These are phyloP conservation scores for Craspedostauros australis DNA, from an alignment of 108 stramenopile genomes.

Conservation along the genomic window DNA sequence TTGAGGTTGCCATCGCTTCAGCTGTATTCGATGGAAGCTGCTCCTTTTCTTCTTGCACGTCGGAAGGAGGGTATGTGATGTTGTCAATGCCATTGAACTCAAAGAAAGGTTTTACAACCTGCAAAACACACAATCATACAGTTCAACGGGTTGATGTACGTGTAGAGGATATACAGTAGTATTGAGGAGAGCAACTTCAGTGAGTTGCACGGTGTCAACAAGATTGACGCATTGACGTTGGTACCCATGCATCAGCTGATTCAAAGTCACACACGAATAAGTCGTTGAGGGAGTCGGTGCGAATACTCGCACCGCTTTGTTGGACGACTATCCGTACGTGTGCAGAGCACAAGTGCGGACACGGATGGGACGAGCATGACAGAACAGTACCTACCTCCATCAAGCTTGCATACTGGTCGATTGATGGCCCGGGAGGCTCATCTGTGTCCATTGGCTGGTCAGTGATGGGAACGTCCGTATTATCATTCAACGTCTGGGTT, in stretches of 20 bases:
- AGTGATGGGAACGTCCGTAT: neutral
- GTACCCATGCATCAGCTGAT: neutral
- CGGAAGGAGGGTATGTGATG: too few relatives aligned
- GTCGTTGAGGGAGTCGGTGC: neutral
- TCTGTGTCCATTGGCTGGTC: neutral
- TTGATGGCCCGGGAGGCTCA: neutral
- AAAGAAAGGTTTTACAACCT: too few relatives aligned
- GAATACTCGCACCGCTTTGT: constrained; percentile 17
- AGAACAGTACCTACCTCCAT: constrained; percentile 22
- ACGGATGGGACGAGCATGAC: neutral
- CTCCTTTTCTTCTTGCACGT: too few relatives aligned
- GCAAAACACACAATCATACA: too few relatives aligned
- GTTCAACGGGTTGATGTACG: too few relatives aligned
- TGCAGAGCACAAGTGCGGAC: constrained; percentile 3
- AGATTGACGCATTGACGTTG: neutral
- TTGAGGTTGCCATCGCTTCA: neutral
- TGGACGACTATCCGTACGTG: constrained; percentile 24
- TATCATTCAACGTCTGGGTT: neutral
- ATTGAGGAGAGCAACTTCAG: too few relatives aligned
- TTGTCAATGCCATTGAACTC: too few relatives aligned
- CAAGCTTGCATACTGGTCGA: constrained; percentile 25
- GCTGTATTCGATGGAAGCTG: neutral
- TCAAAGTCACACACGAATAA: neutral
- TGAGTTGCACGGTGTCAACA: too few relatives aligned
- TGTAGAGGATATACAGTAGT: too few relatives aligned